Evolutionary conservation across 495 filamentous ascomycete species (phyloP), one percentile per base, ranked within the genome.

Genomic region (Letharia lupina): DNA sequence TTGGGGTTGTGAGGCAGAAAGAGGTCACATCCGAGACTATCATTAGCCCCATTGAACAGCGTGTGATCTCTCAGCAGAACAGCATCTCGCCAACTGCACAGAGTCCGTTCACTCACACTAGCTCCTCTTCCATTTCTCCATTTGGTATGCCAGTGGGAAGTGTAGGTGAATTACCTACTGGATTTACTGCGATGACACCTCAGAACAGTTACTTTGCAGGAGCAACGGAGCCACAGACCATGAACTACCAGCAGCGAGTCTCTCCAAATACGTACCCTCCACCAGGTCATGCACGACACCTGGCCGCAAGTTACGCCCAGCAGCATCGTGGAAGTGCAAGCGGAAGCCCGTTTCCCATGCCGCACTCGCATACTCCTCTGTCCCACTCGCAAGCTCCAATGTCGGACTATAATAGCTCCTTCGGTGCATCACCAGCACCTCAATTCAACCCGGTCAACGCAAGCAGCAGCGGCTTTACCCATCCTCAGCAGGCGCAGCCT

Each of bases 1-100:
- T 96, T 59, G 83, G 82, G 62, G 83, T 98, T 10, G 88, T 93
- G n/a, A 79, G 78, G 56, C 74, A 77, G 52, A 82, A 79, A 65
- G 78, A 82, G 39, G 80, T 87, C 35, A 81, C 83, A 33, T 78
- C 80, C 23, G 80, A 86, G 66, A 86, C 83, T 39, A 80, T 85
- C 69, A 86, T 87, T 75, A 86, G 84, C 69, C 84, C 84, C 16
- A 80, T 86, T 52, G 83, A 87, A 65, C 81, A 83, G 33, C 81
- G 73, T 73, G n/a, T 63, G 70, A 23, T 75, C 74, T 70, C 68
- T 74, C 33, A 69, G 69, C 62, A 77, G 73, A 69, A 66, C 67
- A 45, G 77, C 67, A 64, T 65, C 33, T 71, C 70, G 28, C 70
- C 70, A 33, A 65, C 64, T 6, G 59, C 40, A 33, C 68, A 66